phyloP scores from a whole-genome alignment of 2,329 filamentous ascomycete species.

The Exophiala aquamarina region DNA sequence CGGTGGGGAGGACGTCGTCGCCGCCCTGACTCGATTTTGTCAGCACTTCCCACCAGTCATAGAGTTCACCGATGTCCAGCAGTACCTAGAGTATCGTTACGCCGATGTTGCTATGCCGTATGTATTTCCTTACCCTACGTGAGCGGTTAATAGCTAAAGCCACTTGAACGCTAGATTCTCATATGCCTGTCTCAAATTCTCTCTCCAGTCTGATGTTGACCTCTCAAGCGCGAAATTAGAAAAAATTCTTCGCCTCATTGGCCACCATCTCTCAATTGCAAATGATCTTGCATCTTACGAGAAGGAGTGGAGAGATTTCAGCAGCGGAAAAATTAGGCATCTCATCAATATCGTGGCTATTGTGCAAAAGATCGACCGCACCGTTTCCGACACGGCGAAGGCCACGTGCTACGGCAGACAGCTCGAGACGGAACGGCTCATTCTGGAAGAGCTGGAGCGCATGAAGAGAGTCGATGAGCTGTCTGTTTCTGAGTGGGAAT shows the following conservation, averaged over 20 bases:
- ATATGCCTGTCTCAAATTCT: background rate
- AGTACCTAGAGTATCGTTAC: slow-evolving; percentile 1
- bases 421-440: background rate
- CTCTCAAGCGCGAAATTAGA: background rate
- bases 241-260: background rate
- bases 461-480: background rate
- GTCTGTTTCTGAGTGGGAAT: background rate
- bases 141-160: no score
- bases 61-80: background rate
- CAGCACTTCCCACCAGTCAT: background rate
- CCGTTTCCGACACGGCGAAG: background rate
- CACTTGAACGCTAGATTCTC: no score
- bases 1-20: background rate
- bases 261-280: background rate
- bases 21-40: background rate
- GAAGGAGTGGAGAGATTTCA: background rate
- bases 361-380: background rate
- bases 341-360: background rate
- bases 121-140: no score
- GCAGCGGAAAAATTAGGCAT: background rate
- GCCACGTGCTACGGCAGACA: background rate
- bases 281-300: background rate
- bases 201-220: background rate
- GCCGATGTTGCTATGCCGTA: slow-evolving; percentile 1
- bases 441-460: background rate